Conservation (phyloP, 441 rosid species). For the Brassica balearica region DNA sequence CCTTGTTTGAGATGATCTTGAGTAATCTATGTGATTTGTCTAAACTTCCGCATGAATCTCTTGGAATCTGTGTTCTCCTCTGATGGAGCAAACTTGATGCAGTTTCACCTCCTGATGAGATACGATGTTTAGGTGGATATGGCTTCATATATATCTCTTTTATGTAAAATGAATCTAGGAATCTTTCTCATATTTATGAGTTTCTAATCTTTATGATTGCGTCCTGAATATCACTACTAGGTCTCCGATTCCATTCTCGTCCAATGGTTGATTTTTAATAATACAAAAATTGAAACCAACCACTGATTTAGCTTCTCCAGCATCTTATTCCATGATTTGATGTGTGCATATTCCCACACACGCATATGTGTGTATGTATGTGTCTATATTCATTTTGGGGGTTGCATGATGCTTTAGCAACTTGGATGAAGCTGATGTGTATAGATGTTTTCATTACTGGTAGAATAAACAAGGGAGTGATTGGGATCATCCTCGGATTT, state of each 20-base stretch:
- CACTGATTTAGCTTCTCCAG: slow-evolving; percentile 24
- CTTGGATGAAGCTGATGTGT: slow-evolving; percentile 36
- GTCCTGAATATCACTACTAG: background rate
- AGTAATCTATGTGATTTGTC: slow-evolving; percentile 17
- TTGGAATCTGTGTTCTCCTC: background rate
- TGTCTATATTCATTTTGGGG: background rate
- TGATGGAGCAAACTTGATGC: slow-evolving; percentile 5
- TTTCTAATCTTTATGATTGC: slow-evolving; percentile 12
- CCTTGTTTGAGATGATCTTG: slow-evolving; percentile 19
- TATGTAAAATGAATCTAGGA: slow-evolving; percentile 15
- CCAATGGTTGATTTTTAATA: slow-evolving; percentile 11
- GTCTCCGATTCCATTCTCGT: background rate
- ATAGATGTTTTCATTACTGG: slow-evolving; percentile 2
- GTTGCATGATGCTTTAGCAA: slow-evolving; percentile 38
- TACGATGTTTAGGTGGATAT: too few species aligned
- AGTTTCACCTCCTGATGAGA: slow-evolving; percentile 1
- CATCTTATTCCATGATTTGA: slow-evolving; percentile 38
- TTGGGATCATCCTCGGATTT: background rate
- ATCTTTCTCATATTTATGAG: background rate
- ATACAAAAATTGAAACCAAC: slow-evolving; percentile 18
- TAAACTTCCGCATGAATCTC: slow-evolving; percentile 10
- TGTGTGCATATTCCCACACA: slow-evolving; percentile 29
- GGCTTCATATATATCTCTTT: too few species aligned
- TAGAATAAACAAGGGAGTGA: background rate
- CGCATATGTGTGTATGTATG: background rate